Evolutionary conservation across 306 rosid species (phyloP).

Genomic region (Parietaria judaica): DNA sequence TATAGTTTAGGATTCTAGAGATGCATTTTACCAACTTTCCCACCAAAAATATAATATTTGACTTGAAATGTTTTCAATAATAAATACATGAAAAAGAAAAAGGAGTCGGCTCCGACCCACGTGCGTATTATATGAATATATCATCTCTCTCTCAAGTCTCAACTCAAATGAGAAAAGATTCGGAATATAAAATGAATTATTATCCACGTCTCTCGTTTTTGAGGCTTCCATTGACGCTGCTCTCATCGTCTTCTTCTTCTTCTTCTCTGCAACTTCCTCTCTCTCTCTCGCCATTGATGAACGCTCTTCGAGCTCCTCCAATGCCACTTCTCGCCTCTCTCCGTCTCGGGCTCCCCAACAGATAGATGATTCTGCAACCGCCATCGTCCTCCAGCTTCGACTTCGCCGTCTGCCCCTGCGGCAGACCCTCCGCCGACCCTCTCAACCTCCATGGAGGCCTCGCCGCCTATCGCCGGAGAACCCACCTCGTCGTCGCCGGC

Average conservation of each 20-base stretch:
- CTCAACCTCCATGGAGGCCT: background rate
- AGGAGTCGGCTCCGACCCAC: constrained; percentile 57
- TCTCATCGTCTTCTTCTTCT: background rate
- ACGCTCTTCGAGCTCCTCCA: background rate
- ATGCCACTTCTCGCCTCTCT: constrained; percentile 16
- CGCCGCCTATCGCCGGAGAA: constrained; percentile 36
- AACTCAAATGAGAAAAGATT: too few relatives aligned
- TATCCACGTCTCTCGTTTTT: constrained; percentile 50
- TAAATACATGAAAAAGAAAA: background rate
- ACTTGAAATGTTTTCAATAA: background rate
- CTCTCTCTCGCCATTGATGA: background rate
- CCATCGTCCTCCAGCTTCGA: constrained; percentile 32
- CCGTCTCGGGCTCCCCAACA: background rate
- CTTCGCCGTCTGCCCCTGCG: constrained; percentile 59
- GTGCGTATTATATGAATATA: constrained; percentile 9
- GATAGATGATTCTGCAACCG: constrained; percentile 55
- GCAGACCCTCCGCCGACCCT: constrained; percentile 3
- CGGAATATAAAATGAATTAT: background rate
- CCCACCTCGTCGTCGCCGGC: constrained; percentile 20
- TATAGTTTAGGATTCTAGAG: too few relatives aligned
- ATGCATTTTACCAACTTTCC: background rate
- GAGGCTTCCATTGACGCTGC: constrained; percentile 39
- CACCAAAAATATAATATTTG: background rate
- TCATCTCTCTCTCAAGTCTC: too few relatives aligned
- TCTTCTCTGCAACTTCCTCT: background rate